phyloP scores from a whole-genome alignment of 306 rosid genomes.

The Castanopsis chinensis region DNA sequence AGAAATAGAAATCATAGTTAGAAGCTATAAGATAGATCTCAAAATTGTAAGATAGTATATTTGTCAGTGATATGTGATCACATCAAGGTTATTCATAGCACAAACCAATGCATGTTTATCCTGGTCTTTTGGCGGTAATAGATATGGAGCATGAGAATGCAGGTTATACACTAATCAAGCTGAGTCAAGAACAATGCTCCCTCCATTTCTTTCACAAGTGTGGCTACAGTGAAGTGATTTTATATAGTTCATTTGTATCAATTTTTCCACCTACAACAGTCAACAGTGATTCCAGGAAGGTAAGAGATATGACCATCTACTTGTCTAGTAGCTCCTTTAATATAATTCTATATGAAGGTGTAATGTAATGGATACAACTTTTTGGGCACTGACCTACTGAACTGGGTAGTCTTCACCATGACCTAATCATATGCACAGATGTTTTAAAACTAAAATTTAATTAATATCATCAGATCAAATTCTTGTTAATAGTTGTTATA shows the following conservation, averaged over 20 bases:
- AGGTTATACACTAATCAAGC: not conserved
- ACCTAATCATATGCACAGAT: slow-evolving; percentile 37
- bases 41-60: not conserved
- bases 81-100: not conserved
- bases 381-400: slow-evolving; percentile 93
- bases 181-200: slow-evolving; percentile 1
- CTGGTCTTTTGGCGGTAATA: not conserved
- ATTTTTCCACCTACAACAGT: not conserved
- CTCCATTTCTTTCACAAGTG: slow-evolving; percentile 2
- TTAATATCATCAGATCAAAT: not conserved
- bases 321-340: slow-evolving; percentile 84
- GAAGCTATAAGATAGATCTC: not conserved
- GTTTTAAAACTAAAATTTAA: not conserved
- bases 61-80: not conserved
- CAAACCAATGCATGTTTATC: not conserved
- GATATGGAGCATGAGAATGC: not conserved
- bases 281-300: not conserved
- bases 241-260: not conserved
- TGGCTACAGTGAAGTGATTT: not conserved
- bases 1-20: slow-evolving; percentile 3
- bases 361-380: slow-evolving; percentile 85
- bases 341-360: slow-evolving; percentile 82
- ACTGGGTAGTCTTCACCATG: slow-evolving; percentile 71
- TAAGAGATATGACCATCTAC: slow-evolving; percentile 29
- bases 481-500: not conserved